phyloP scores from a whole-genome alignment of 2,329 filamentous ascomycete genomes.

The Penicillium freii region DNA sequence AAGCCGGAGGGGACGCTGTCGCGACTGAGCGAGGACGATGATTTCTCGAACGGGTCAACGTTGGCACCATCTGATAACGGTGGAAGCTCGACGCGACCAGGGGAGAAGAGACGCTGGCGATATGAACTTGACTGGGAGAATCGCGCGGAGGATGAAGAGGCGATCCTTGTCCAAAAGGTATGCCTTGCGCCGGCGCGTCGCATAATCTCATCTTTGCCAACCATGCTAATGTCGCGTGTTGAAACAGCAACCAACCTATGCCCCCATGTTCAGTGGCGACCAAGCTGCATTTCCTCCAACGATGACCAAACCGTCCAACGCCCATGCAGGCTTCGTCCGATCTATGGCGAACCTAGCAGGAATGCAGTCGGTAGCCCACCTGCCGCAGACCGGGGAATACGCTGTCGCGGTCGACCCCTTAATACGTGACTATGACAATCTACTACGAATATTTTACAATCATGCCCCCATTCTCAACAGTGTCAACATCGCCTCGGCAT shows the following conservation, averaged over 20 bases:
- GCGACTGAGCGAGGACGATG: slow-evolving; percentile 38
- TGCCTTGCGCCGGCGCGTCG: slow-evolving; percentile 18
- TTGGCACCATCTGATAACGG: slow-evolving; percentile 40
- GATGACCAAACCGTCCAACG: slow-evolving; percentile 61
- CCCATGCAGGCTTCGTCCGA: slow-evolving; percentile 74
- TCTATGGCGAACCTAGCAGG: slow-evolving; percentile 76
- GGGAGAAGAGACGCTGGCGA: slow-evolving; percentile 67
- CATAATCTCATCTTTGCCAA: neutral
- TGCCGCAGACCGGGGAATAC: slow-evolving; percentile 53
- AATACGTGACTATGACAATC: slow-evolving; percentile 89
- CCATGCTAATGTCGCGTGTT: slow-evolving; percentile 11
- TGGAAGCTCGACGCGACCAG: slow-evolving; percentile 39
- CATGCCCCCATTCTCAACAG: slow-evolving; percentile 77
- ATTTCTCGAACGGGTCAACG: slow-evolving; percentile 37
- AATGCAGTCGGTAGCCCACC: slow-evolving; percentile 53
- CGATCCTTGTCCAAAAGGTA: slow-evolving; percentile 83
- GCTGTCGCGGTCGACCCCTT: slow-evolving; percentile 67
- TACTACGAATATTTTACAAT: slow-evolving; percentile 96
- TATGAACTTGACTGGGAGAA: slow-evolving; percentile 82
- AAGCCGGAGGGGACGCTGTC: slow-evolving; percentile 42
- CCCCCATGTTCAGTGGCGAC: slow-evolving; percentile 59
- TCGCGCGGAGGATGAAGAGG: slow-evolving; percentile 69
- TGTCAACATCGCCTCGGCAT: slow-evolving; percentile 86
- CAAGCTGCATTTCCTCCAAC: slow-evolving; percentile 49
- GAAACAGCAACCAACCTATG: slow-evolving; percentile 35